Evolutionary conservation across 1,284 basidiomycete genomes (phyloP), one percentile per base, ranked within the genome.

Genomic region (Waitea zeae): DNA sequence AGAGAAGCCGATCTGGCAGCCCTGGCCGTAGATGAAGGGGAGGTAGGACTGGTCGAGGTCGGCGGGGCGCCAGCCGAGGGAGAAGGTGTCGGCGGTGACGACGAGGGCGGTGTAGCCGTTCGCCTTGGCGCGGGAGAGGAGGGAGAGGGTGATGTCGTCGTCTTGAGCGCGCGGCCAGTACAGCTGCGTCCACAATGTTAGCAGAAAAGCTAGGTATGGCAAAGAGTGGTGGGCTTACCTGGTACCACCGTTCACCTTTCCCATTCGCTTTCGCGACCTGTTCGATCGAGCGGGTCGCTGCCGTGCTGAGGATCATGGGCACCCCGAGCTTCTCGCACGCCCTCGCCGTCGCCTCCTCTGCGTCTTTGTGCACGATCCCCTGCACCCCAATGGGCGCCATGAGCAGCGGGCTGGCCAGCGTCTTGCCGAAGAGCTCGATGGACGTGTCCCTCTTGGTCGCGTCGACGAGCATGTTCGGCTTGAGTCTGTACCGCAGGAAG

Each of bases 381-480:
- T 84, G 82, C 3, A 77, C 71, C 4, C 82, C 82, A 28, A 88
- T 65, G 0, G 82, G 82, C 1, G 74, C 77, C 35, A 86, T 53
- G 38, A 82, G 56, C 9, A 87, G 45, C 0, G 82, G 82, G 1
- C 69, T 59, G 4, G 67, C 53, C 37, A 77, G 56, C 26, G 58
- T 76, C 24, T 73, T 64, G 2, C 81, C 83, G 46, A 87, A 78
- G 27, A 79, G 56, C 11, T 66, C 74, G 2, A 66, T 73, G 75
- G 78, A 15, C 48, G 34, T 57, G 42, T 59, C 67, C 13, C 82
- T 67, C 6, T 52, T 47, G 2, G 70, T 72, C 0, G 67, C 73
- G 43, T 83, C 60, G n/a, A 71, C 67, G 30, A 87, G 62, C 78
- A 87, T 77, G 3, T 78, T 69, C 2, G 84, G 83, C 13, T 80